phyloP scores from a whole-genome alignment of 805 yeast species.

The Ogataea glucozyma region DNA sequence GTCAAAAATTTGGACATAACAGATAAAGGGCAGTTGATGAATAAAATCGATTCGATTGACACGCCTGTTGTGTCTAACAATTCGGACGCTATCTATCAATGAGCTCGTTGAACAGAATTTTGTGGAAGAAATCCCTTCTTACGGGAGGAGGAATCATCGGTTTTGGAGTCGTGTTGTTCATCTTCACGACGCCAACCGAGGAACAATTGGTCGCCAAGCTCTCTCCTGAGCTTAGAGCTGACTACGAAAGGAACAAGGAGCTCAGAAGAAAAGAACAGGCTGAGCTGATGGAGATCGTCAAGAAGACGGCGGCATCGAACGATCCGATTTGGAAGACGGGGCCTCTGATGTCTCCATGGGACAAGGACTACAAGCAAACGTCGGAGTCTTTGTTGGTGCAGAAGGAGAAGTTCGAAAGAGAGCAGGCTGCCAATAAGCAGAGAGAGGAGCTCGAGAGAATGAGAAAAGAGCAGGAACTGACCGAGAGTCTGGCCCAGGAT shows the following conservation, averaged over 20 bases:
- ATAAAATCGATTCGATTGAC: too few species aligned
- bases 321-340: conserved; percentile 88
- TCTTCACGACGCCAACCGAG: conserved; percentile 81
- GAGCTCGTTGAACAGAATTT: conserved; percentile 16
- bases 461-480: conserved; percentile 40
- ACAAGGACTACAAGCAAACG: conserved; percentile 37
- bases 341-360: conserved; percentile 68
- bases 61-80: too few species aligned
- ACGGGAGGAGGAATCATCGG: conserved; percentile 70
- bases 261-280: conserved; percentile 68
- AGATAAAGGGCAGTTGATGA: too few species aligned
- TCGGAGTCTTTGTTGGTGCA: conserved; percentile 40
- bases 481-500: conserved; percentile 29
- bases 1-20: too few species aligned
- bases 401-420: conserved; percentile 48
- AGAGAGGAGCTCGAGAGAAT: conserved; percentile 41
- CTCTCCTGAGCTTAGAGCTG: conserved; percentile 81
- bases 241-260: conserved; percentile 65
- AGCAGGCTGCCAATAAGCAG: conserved; percentile 43
- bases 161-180: conserved; percentile 68
- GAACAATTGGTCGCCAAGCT: conserved; percentile 71
- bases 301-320: conserved; percentile 60
- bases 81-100: too few species aligned
- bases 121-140: conserved; percentile 33
- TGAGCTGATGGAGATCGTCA: conserved; percentile 66